These are phyloP conservation scores for Basipetospora chlamydospora DNA, from an alignment of 2,329 filamentous ascomycete species.

Conservation along the genomic window DNA sequence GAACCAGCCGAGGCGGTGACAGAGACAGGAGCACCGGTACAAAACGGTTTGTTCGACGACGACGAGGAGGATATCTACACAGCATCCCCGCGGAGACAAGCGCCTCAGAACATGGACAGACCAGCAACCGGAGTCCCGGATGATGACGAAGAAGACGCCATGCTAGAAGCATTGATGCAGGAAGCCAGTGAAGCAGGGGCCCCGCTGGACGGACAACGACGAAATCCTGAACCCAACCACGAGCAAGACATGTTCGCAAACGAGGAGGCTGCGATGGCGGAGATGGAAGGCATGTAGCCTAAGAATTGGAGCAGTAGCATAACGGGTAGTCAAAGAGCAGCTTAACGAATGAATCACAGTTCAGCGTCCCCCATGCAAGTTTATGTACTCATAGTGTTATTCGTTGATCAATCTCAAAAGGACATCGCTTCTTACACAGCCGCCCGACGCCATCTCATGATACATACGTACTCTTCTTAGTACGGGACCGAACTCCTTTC, in stretches of 20 bases:
- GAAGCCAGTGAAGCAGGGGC: no score
- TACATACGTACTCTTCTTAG: no score
- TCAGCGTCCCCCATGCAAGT: no score
- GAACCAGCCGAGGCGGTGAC: conserved; percentile 9
- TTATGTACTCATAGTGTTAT: no score
- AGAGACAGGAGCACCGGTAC: conserved; percentile 19
- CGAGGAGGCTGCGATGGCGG: conserved; percentile 54
- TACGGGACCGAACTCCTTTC: no score
- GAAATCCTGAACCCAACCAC: conserved; percentile 5
- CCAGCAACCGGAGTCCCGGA: neutral
- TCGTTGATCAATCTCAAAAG: no score
- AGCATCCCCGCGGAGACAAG: conserved; percentile 28
- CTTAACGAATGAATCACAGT: no score
- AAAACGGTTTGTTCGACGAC: conserved; percentile 14
- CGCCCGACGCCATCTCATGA: no score
- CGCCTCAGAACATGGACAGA: conserved; percentile 5
- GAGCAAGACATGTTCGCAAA: conserved; percentile 34
- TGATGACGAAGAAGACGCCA: conserved; percentile 25
- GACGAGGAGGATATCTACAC: conserved; percentile 41
- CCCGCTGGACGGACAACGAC: no score
- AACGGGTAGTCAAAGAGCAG: no score
- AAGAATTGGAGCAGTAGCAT: no score
- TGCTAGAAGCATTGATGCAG: conserved; percentile 37
- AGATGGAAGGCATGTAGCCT: conserved; percentile 38
- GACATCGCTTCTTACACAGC: no score